These are phyloP conservation scores for Pezicula radicicola DNA, from an alignment of 2,329 filamentous ascomycete species.

Conservation along the genomic window DNA sequence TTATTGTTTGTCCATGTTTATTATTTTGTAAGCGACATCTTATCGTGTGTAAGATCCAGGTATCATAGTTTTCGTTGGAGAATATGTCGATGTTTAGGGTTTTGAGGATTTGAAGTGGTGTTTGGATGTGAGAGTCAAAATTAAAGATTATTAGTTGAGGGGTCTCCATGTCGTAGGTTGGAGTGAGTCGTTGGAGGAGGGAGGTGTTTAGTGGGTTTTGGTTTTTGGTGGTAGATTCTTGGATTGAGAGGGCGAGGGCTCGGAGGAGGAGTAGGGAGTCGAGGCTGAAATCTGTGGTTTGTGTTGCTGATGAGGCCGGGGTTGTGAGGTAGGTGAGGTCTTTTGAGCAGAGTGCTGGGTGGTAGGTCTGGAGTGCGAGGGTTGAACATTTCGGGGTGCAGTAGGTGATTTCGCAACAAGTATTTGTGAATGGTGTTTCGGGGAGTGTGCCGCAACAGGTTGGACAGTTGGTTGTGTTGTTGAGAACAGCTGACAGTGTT, in stretches of 20 bases:
- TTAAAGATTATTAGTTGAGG: conserved; percentile 27
- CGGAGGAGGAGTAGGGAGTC: conserved; percentile 26
- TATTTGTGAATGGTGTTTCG: conserved; percentile 10
- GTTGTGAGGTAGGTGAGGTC: conserved; percentile 25
- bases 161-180: conserved; percentile 22
- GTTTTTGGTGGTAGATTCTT: conserved; percentile 10
- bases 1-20: conserved; percentile 23
- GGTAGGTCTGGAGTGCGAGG: conserved; percentile 22
- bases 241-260: conserved; percentile 23
- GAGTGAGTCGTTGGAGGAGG: conserved; percentile 25
- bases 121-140: conserved; percentile 23
- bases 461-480: conserved; percentile 11
- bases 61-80: conserved; percentile 23
- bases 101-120: conserved; percentile 24
- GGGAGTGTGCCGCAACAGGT: conserved; percentile 22
- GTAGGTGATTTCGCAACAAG: conserved; percentile 21
- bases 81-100: conserved; percentile 27
- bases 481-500: conserved; percentile 12
- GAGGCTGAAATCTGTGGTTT: conserved; percentile 17
- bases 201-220: conserved; percentile 24
- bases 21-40: conserved; percentile 31
- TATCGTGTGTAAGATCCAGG: conserved; percentile 28
- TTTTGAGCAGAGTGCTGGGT: conserved; percentile 24
- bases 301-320: conserved; percentile 11
- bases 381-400: conserved; percentile 24